Evolutionary conservation across 148 eudicot genomes (phyloP).

Genomic region (Arbutus unedo): DNA sequence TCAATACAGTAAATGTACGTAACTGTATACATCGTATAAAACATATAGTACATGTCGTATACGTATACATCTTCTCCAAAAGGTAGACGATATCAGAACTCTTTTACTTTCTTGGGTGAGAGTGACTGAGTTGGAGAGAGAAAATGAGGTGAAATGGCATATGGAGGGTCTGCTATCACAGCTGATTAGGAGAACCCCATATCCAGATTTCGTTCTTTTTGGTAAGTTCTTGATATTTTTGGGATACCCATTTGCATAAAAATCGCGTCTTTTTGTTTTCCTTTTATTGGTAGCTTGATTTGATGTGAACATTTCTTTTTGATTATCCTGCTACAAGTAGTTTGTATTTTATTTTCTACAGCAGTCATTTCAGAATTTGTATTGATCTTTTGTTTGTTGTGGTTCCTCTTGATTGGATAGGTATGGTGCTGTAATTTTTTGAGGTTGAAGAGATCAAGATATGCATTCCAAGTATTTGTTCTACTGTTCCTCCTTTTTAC

Average conservation of each 20-base stretch:
- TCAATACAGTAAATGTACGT: neutral
- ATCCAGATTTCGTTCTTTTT: conserved; percentile 9
- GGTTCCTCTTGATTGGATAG: conserved; percentile 10
- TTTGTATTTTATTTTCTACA: neutral
- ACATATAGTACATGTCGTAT: neutral
- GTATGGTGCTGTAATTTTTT: conserved; percentile 11
- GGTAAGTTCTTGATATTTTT: conserved; percentile 14
- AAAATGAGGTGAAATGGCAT: conserved; percentile 32
- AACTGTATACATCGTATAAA: neutral
- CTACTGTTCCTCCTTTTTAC: neutral
- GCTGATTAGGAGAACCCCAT: conserved; percentile 27
- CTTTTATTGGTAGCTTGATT: conserved; percentile 7
- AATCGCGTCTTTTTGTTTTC: neutral
- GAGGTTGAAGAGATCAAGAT: conserved; percentile 16
- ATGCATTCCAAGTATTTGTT: conserved; percentile 14
- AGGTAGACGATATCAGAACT: neutral
- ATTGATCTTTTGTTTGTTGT: conserved; percentile 16
- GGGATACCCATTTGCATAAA: neutral
- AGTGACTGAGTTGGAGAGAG: conserved; percentile 12
- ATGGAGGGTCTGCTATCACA: conserved; percentile 24
- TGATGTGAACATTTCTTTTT: neutral
- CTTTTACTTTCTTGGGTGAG: conserved; percentile 15
- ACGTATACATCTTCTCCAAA: neutral
- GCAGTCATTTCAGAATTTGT: neutral
- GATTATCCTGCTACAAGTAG: neutral